phyloP scores from a whole-genome alignment of 805 yeast genomes.

The Candida loeiensis region DNA sequence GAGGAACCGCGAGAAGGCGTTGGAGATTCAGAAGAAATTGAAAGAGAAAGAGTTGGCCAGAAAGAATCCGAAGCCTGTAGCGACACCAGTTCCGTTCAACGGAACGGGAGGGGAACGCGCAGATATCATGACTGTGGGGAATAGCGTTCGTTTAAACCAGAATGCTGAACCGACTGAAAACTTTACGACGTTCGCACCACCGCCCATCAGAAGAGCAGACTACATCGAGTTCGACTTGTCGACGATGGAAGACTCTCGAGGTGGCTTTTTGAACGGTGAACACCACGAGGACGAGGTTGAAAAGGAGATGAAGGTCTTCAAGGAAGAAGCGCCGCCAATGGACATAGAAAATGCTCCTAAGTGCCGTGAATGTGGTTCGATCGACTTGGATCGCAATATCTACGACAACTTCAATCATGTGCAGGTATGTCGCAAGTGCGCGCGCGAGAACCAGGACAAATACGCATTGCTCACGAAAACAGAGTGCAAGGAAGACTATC shows the following conservation, averaged over 20 bases:
- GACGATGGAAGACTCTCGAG: constrained; percentile 82
- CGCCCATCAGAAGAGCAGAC: constrained; percentile 52
- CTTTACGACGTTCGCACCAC: constrained; percentile 19
- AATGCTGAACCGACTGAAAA: constrained; percentile 4
- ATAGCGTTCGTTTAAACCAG: constrained; percentile 7
- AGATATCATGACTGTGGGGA: constrained; percentile 8
- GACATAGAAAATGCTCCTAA: constrained; percentile 72
- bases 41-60: neutral
- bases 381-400: constrained; percentile 75
- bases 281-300: constrained; percentile 41
- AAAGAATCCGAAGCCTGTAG: constrained; percentile 5
- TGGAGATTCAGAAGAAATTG: constrained; percentile 36
- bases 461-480: constrained; percentile 91
- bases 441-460: constrained; percentile 72
- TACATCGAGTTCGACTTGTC: constrained; percentile 85
- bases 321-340: constrained; percentile 67
- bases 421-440: constrained; percentile 79
- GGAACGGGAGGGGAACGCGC: neutral
- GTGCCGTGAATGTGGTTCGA: constrained; percentile 78
- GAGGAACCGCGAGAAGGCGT: constrained; percentile 51
- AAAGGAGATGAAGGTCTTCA: constrained; percentile 38
- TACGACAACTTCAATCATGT: constrained; percentile 61
- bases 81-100: neutral
- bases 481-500: constrained; percentile 89
- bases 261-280: constrained; percentile 66